Evolutionary conservation across 129 eudicot genomes (phyloP).

Genomic region (Rutidosis leptorrhynchoides): DNA sequence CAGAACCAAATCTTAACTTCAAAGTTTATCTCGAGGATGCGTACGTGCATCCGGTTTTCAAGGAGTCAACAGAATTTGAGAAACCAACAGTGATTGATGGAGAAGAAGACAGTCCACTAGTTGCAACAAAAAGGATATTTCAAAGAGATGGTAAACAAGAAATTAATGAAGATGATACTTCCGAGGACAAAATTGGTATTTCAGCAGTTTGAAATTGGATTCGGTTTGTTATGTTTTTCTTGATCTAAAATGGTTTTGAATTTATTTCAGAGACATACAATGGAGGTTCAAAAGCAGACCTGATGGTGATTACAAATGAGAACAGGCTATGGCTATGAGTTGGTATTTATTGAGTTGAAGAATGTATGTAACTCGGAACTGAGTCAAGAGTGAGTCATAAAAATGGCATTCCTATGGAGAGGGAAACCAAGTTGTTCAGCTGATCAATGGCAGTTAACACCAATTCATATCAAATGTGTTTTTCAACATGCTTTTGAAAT

Average conservation of each 20-base stretch:
- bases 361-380: slow-evolving; percentile 20
- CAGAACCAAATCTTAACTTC: slow-evolving; percentile 75
- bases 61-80: slow-evolving; percentile 42
- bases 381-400: slow-evolving; percentile 24
- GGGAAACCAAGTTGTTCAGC: slow-evolving; percentile 18
- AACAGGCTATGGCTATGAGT: slow-evolving; percentile 11
- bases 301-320: slow-evolving; percentile 16
- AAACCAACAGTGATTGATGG: slow-evolving; percentile 39
- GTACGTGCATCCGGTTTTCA: slow-evolving; percentile 81
- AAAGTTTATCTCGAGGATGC: slow-evolving; percentile 75
- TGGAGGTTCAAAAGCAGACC: slow-evolving; percentile 26
- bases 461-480: too few relatives aligned
- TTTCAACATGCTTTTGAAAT: background rate
- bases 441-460: slow-evolving; percentile 8
- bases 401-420: slow-evolving; percentile 12
- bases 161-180: slow-evolving; percentile 26
- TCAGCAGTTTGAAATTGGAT: slow-evolving; percentile 33
- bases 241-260: slow-evolving; percentile 31
- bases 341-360: slow-evolving; percentile 17
- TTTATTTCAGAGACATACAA: slow-evolving; percentile 31
- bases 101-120: slow-evolving; percentile 64
- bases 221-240: slow-evolving; percentile 21
- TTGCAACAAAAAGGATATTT: slow-evolving; percentile 67
- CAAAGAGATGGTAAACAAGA: slow-evolving; percentile 33
- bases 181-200: slow-evolving; percentile 39